Base-by-base conservation (phyloP, 2,329 filamentous ascomycete species). In the Ceratocystis papillata region DNA sequence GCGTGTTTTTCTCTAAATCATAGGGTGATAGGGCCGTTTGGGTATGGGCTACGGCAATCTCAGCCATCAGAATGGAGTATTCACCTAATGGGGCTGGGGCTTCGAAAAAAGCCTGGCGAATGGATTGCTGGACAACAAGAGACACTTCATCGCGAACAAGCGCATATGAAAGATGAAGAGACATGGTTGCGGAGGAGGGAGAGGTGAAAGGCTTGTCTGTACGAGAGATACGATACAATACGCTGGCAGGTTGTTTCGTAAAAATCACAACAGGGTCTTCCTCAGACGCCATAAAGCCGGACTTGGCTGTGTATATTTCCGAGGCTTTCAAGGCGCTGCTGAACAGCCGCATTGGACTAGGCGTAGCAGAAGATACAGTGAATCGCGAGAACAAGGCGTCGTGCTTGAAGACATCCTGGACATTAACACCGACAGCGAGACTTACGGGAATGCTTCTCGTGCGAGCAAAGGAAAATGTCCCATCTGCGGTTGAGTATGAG, bases 371-470 rank as follows among this genome's bases (percentile, higher is more conserved):
- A 12, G 90, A 91, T 64, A 99, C 87, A 15, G 89, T 96, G 74
- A 99, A 99, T 8, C 87, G 87, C 0, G 92, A 96, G 72, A 94
- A 94, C 0, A 97, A 80, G 0, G 84, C 81, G 6, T 85, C 78
- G 69, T 90, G 85, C 73, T 96, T 96, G 79, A 97, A 97, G 33
- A 95, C 84, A 71, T 99, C 94, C 72, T 97, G 92, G 5, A 99
- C 94, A 70, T 97, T 97, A 69, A 99, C 94, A 2, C 93, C 92
- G 2, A 99, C 80, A 0, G 90, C 89, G 3, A 99, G 79, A 0
- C 88, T 82, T 1, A 94, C 87, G 2, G 86, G 82, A 22, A 95
- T 80, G 2, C 80, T 83, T 22, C 57, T 83, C 81, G 6, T 81
- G 79, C 17, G 81, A 83, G 17, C 84, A 81, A 72, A 87, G 87